phyloP scores from a whole-genome alignment of 1,284 basidiomycete species.

The Leccinum glutinopallens region DNA sequence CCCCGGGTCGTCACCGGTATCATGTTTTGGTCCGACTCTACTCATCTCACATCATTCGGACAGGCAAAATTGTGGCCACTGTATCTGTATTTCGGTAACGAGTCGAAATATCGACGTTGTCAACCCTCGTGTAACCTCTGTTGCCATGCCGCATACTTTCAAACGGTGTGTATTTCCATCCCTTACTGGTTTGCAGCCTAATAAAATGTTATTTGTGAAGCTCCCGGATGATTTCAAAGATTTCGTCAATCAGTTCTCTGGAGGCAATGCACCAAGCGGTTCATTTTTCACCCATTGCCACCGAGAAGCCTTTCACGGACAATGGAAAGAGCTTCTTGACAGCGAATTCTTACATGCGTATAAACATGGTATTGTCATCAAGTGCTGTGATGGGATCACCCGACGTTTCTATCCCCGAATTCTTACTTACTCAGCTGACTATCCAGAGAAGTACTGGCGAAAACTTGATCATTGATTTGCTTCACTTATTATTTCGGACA shows the following conservation, averaged over 20 bases:
- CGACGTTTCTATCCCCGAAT: neutral
- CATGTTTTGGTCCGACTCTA: too few species aligned
- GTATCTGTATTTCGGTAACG: too few species aligned
- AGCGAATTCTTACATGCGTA: neutral
- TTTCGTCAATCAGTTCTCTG: neutral
- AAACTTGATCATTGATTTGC: neutral
- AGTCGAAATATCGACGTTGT: too few species aligned
- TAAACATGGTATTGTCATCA: neutral
- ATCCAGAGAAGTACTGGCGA: neutral
- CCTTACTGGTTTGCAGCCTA: too few species aligned
- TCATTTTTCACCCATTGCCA: neutral
- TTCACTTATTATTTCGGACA: too few species aligned
- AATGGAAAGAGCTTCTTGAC: neutral
- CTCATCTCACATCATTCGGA: too few species aligned
- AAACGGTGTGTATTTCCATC: too few species aligned
- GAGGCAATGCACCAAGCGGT: neutral
- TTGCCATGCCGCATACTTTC: too few species aligned
- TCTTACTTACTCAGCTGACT: neutral
- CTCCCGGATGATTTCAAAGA: neutral
- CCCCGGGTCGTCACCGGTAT: too few species aligned
- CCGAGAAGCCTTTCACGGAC: neutral
- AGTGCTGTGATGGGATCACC: neutral
- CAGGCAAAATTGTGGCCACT: neutral
- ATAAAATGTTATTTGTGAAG: too few species aligned
- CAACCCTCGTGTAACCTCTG: too few species aligned